Evolutionary conservation across 345 rosid species (phyloP).

Genomic region (Pistacia atlantica): DNA sequence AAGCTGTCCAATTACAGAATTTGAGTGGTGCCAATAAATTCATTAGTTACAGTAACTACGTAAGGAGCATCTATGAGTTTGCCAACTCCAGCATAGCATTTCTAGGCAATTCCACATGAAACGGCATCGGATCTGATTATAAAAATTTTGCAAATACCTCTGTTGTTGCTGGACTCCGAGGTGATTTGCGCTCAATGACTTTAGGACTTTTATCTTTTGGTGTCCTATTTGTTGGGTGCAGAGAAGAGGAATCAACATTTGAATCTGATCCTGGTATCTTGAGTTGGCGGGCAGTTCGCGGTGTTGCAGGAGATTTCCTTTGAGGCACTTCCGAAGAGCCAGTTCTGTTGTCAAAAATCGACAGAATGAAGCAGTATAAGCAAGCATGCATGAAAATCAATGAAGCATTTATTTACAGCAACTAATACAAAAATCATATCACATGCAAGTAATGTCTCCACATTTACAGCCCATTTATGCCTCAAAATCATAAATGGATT

Average conservation of each 20-base stretch:
- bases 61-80: background rate
- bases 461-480: background rate
- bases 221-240: conserved; percentile 49
- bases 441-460: background rate
- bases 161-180: conserved; percentile 51
- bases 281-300: conserved; percentile 68
- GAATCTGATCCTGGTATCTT: conserved; percentile 53
- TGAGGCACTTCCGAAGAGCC: conserved; percentile 64
- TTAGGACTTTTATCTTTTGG: conserved; percentile 77
- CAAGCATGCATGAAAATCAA: conserved; percentile 8
- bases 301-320: conserved; percentile 69
- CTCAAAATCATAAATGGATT: background rate
- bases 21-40: background rate
- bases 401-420: conserved; percentile 3
- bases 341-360: conserved; percentile 41
- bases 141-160: conserved; percentile 55
- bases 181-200: conserved; percentile 73
- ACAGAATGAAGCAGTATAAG: conserved; percentile 15
- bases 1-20: background rate
- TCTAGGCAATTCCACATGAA: background rate
- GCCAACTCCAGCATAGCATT: background rate
- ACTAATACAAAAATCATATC: background rate
- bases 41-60: background rate
- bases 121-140: background rate
- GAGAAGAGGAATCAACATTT: conserved; percentile 51